Percentiles rank a stretch among this genome's conserved stretches.
Evolutionary conservation across 768 basidiomycete genomes (phyloP).

Genomic region (Amanita polypyramis): DNA sequence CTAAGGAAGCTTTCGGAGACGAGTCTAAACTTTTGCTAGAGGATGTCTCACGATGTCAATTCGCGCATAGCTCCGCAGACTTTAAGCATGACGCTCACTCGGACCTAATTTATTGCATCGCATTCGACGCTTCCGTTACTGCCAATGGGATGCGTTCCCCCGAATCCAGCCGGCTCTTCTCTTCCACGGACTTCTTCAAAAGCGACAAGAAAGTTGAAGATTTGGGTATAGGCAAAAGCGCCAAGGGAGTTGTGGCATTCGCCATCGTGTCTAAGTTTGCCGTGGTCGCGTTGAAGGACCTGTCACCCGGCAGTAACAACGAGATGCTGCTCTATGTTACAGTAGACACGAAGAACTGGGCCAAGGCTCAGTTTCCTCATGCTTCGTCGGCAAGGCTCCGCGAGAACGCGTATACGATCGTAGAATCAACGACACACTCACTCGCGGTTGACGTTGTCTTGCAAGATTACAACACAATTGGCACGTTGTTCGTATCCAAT

Average conservation of each 20-base stretch:
- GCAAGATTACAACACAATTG: slow-evolving; percentile 53
- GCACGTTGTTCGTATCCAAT: slow-evolving; percentile 92
- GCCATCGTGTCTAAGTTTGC: slow-evolving; percentile 91
- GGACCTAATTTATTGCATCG: slow-evolving; percentile 85
- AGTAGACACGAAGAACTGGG: slow-evolving; percentile 76
- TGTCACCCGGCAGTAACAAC: slow-evolving; percentile 39
- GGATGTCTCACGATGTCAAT: slow-evolving; percentile 75
- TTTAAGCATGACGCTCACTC: slow-evolving; percentile 70
- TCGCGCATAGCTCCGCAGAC: slow-evolving; percentile 78
- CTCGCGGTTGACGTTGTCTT: slow-evolving; percentile 90
- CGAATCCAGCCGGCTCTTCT: slow-evolving; percentile 65
- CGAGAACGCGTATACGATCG: slow-evolving; percentile 93
- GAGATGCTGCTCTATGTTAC: slow-evolving; percentile 85
- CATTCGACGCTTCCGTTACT: slow-evolving; percentile 47
- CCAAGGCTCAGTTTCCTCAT: slow-evolving; percentile 88
- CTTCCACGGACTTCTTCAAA: slow-evolving; percentile 78
- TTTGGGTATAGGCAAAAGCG: slow-evolving; percentile 76
- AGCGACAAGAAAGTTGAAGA: slow-evolving; percentile 60
- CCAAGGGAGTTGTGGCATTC: slow-evolving; percentile 84
- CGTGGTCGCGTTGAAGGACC: slow-evolving; percentile 79
- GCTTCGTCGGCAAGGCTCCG: slow-evolving; percentile 66
- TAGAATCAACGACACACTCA: slow-evolving; percentile 90
- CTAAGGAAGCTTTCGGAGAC: slow-evolving; percentile 70
- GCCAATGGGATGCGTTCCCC: slow-evolving; percentile 36
- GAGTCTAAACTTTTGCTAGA: slow-evolving; percentile 45